Conservation (phyloP, 441 rosid genomes). For the Jatropha podagrica region DNA sequence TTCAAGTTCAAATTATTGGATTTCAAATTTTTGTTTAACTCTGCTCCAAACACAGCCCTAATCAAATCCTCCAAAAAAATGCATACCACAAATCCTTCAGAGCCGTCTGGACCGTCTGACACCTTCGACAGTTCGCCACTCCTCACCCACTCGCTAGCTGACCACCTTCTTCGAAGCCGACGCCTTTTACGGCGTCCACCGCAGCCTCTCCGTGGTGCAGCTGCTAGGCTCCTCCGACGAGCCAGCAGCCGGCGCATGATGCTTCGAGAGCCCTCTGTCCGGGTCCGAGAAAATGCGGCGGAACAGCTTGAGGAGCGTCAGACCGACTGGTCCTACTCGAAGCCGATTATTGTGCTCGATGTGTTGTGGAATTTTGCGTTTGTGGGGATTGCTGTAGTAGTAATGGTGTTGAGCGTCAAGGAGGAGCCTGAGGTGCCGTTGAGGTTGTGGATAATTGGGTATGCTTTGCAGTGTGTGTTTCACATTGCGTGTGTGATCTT, state of each 20-base stretch:
- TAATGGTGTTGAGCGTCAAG: conserved; percentile 54
- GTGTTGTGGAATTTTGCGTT: conserved; percentile 84
- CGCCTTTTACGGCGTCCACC: conserved; percentile 52
- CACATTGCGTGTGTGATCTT: conserved; percentile 71
- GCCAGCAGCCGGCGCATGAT: conserved; percentile 82
- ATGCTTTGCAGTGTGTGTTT: conserved; percentile 68
- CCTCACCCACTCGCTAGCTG: conserved; percentile 46
- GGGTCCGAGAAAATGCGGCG: conserved; percentile 86
- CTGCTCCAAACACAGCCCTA: too few relatives aligned
- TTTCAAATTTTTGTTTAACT: too few relatives aligned
- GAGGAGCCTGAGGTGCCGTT: conserved; percentile 72
- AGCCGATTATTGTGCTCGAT: conserved; percentile 80
- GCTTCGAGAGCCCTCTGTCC: conserved; percentile 81
- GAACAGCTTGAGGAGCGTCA: conserved; percentile 96
- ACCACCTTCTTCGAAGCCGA: conserved; percentile 54
- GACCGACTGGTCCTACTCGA: conserved; percentile 93
- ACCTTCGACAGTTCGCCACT: conserved; percentile 62
- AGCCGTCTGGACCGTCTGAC: conserved; percentile 29
- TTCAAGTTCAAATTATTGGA: neutral
- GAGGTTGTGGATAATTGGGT: conserved; percentile 75
- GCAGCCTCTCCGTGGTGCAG: conserved; percentile 58
- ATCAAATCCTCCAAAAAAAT: conserved; percentile 14
- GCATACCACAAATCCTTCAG: conserved; percentile 33
- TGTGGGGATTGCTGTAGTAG: conserved; percentile 57
- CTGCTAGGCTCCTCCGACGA: conserved; percentile 71